These are phyloP conservation scores for Vaccinium corymbosum DNA, from an alignment of 148 eudicot species.

Conservation along the genomic window DNA sequence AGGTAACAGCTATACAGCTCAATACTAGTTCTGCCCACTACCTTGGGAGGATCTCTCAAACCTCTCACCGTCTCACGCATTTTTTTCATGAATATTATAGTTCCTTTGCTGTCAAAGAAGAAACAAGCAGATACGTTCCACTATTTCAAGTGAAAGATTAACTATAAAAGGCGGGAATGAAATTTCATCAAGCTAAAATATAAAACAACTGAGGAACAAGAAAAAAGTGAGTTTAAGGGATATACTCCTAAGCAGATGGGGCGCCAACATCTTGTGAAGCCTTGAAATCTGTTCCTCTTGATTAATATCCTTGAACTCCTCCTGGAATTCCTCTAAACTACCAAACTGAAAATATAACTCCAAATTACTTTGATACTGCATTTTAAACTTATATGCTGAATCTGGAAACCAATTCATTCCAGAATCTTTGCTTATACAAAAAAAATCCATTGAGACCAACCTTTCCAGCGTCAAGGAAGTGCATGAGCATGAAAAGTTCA, in stretches of 20 bases:
- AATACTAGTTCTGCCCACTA: background rate
- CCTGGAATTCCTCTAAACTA: conserved; percentile 95
- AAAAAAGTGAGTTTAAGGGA: conserved; percentile 13
- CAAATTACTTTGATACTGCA: conserved; percentile 7
- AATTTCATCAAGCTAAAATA: background rate
- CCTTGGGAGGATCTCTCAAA: background rate
- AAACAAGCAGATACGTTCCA: background rate
- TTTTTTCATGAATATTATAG: background rate
- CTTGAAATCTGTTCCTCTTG: conserved; percentile 97
- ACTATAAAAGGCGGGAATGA: background rate
- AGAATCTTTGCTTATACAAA: conserved; percentile 9
- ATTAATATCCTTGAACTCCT: conserved; percentile 95
- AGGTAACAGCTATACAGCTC: background rate
- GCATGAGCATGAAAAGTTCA: conserved; percentile 99
- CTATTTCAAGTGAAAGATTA: background rate
- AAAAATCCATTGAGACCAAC: conserved; percentile 37
- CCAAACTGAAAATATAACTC: conserved; percentile 55
- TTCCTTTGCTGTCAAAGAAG: background rate
- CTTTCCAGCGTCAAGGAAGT: conserved; percentile 99
- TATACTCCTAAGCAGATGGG: conserved; percentile 95
- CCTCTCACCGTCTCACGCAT: background rate
- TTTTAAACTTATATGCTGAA: background rate
- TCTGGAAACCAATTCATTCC: conserved; percentile 3
- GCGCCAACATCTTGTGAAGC: conserved; percentile 96
- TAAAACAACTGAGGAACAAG: conserved; percentile 1